Percentiles rank a stretch among this genome's conserved stretches.
Conservation (phyloP, 1,284 basidiomycete genomes). For the Cutaneotrichosporon cavernicola region DNA sequence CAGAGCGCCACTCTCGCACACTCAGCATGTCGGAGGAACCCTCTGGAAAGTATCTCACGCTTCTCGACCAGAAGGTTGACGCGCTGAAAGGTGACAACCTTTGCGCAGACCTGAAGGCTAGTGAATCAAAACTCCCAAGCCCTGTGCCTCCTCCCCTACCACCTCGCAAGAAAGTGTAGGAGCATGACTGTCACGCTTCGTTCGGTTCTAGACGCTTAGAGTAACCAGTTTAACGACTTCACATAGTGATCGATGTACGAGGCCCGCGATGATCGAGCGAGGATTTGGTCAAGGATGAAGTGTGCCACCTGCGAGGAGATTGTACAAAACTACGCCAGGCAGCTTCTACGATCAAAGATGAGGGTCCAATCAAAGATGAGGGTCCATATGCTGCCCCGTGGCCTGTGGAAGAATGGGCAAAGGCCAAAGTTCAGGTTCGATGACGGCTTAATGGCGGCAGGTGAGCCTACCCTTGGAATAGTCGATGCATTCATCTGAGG, state of each 20-base stretch:
- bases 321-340: too few species aligned
- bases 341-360: too few species aligned
- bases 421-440: not conserved
- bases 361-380: too few species aligned
- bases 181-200: not conserved
- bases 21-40: not conserved
- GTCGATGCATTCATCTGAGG: not conserved
- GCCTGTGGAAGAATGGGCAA: not conserved
- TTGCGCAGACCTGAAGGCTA: not conserved
- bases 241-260: not conserved
- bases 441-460: not conserved
- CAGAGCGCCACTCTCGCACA: not conserved
- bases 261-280: not conserved
- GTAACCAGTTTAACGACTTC: not conserved
- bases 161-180: not conserved
- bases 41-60: not conserved
- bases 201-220: not conserved
- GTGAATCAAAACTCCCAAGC: not conserved
- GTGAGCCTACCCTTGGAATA: not conserved
- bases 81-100: not conserved
- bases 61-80: not conserved
- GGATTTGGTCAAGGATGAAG: too few species aligned
- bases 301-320: too few species aligned
- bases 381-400: not conserved
- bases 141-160: not conserved